A percentile compares a stretch with the other conserved stretches of the same genome.
These are phyloP conservation scores for Blastobotrys niveus DNA, from an alignment of 1,139 yeast genomes.

Conservation along the genomic window DNA sequence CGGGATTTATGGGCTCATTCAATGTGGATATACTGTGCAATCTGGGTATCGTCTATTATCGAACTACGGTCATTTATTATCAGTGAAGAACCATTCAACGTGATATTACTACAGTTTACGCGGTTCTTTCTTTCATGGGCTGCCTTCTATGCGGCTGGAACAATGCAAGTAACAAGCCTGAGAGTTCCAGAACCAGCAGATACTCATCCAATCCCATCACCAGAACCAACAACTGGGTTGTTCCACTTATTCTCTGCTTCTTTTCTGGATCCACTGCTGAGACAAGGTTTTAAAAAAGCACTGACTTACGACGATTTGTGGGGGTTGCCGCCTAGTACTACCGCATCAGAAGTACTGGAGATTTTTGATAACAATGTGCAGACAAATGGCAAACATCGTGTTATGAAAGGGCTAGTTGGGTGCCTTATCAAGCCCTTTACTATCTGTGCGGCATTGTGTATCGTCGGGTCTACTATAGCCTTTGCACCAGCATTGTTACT, in stretches of 20 bases:
- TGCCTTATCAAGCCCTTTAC: not conserved
- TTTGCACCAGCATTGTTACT: constrained; percentile 78
- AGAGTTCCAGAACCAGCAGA: not conserved
- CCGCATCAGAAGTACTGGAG: not conserved
- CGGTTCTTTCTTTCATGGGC: too few relatives aligned
- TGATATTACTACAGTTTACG: not conserved
- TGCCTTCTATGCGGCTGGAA: not conserved
- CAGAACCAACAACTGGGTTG: not conserved
- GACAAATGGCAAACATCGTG: not conserved
- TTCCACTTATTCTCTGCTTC: not conserved
- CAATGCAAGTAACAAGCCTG: not conserved
- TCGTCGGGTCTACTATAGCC: constrained; percentile 20
- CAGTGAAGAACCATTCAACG: not conserved
- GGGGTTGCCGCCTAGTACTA: not conserved
- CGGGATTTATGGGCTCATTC: constrained; percentile 3
- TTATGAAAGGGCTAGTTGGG: not conserved
- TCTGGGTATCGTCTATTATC: not conserved
- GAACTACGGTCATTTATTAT: not conserved
- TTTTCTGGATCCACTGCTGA: not conserved
- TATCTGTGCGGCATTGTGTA: not conserved
- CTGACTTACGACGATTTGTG: not conserved
- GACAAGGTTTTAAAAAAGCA: not conserved
- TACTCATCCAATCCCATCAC: not conserved
- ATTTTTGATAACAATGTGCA: not conserved
- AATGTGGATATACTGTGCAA: not conserved